Evolutionary conservation across 495 filamentous ascomycete genomes (phyloP).

Genomic region (Staphylotrichum longicolle): DNA sequence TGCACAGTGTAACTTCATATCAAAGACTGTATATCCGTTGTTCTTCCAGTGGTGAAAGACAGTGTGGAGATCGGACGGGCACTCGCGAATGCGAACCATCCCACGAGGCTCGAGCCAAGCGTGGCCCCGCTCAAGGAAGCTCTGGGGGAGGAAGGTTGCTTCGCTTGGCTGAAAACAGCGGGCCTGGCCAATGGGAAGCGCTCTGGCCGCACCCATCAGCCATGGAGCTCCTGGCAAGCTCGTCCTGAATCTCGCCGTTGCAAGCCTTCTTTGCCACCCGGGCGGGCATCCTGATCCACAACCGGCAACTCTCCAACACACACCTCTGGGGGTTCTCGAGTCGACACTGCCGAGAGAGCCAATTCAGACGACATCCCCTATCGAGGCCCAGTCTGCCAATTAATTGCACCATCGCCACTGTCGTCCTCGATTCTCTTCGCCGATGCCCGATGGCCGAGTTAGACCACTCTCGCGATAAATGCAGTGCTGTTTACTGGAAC

Average conservation of each 20-base stretch:
- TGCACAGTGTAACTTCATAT: no score
- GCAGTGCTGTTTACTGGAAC: constrained; percentile 14
- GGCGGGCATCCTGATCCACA: background rate
- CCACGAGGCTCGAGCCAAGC: no score
- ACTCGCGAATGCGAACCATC: no score
- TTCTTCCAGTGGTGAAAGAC: no score
- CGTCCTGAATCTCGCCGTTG: background rate
- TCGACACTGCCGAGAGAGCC: background rate
- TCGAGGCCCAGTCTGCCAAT: no score
- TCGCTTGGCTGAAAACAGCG: background rate
- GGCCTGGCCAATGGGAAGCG: constrained; percentile 5
- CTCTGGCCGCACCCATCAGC: background rate
- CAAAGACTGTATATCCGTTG: no score
- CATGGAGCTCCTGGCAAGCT: constrained; percentile 15
- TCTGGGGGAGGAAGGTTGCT: no score
- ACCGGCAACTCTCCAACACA: background rate
- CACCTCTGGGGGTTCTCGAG: no score
- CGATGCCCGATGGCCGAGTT: constrained; percentile 22
- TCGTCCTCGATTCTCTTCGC: background rate
- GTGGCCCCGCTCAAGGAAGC: no score
- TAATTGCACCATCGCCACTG: constrained; percentile 13
- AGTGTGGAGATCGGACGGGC: no score
- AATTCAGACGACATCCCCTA: background rate
- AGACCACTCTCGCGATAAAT: constrained; percentile 8
- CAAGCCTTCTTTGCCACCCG: constrained; percentile 1